Evolutionary conservation across 306 rosid species (phyloP), one percentile per base, ranked within the genome.

Genomic region (Fragaria iinumae): DNA sequence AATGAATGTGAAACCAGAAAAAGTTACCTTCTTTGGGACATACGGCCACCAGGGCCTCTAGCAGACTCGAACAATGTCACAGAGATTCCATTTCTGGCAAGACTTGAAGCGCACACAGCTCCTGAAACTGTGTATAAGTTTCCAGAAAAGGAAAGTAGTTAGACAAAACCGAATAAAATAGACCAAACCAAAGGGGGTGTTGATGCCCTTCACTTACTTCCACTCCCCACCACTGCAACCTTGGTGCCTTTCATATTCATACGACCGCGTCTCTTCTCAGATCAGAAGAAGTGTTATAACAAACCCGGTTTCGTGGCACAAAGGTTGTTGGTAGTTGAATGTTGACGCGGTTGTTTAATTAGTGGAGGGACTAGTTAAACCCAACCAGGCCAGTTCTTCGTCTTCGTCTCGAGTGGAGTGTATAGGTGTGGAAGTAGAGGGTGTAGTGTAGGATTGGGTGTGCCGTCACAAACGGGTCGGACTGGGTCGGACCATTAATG

Each of bases 31-130:
- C 97, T 82, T 13, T 87, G 95, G 6, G 97, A 94, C 97, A 94
- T 90, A 65, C 97, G 91, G 71, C 98, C 97, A 73, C 98, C 97
- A 13, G 97, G 96, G 79, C 97, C 98, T 87, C 98, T 85, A 55
- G 93, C 95, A 6, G 98, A 92, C 36, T 94, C 97, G 85, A 94
- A 88, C 80, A 94, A 75, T 56, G 95, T 90, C 4, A 94, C 96
- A 10, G 90, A 80, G 14, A 90, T 69, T 20, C 97, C 98, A 90
- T 86, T 85, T 77, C 86, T 75, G 38, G 96, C 97, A 49, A 94
- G 94, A 77, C 86, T 82, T 73, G 97, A 90, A 12, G 96, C 97
- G 77, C 97, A 92, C 29, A 88, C 93, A 5, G 95, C 95, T 84
- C 98, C 96, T 78, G 98, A 84, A 87, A 94, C 98, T 94, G 34